Evolutionary conservation across 2,329 filamentous ascomycete species (phyloP).

Genomic region (Fusarium fujikuroi): DNA sequence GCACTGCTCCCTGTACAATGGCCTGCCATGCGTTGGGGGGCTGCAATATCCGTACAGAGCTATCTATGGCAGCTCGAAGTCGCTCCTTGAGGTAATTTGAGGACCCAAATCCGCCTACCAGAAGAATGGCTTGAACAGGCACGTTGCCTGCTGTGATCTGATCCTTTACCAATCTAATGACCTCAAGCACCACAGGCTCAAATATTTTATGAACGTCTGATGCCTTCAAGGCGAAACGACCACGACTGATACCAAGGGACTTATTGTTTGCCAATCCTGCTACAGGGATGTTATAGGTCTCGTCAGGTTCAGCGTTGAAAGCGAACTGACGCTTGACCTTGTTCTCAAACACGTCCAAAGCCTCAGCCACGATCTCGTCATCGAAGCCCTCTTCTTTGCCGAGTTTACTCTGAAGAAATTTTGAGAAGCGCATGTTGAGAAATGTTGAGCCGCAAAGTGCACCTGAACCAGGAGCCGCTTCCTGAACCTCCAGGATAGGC

Average conservation of each 20-base stretch:
- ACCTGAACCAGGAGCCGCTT: conserved; percentile 58
- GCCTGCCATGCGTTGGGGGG: conserved; percentile 60
- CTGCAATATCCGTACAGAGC: conserved; percentile 55
- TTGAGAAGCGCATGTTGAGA: conserved; percentile 57
- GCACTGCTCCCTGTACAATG: conserved; percentile 60
- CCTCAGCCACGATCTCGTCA: conserved; percentile 52
- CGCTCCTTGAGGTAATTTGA: conserved; percentile 57
- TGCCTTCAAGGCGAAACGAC: conserved; percentile 52
- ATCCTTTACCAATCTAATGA: conserved; percentile 56
- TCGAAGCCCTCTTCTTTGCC: conserved; percentile 54
- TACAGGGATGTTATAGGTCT: conserved; percentile 54
- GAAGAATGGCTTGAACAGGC: conserved; percentile 54
- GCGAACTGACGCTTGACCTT: conserved; percentile 53
- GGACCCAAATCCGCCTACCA: conserved; percentile 60
- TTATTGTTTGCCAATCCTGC: conserved; percentile 54
- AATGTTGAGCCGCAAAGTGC: conserved; percentile 59
- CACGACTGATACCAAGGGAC: conserved; percentile 51
- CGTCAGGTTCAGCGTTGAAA: conserved; percentile 45
- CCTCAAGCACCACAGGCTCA: conserved; percentile 56
- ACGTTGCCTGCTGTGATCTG: conserved; percentile 54
- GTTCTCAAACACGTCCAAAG: conserved; percentile 56
- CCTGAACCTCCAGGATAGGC: conserved; percentile 57
- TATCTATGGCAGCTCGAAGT: conserved; percentile 49
- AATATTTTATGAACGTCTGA: conserved; percentile 56
- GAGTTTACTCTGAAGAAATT: conserved; percentile 54